Evolutionary conservation across 768 basidiomycete genomes (phyloP).

Genomic region (Leccinum uliginosum): DNA sequence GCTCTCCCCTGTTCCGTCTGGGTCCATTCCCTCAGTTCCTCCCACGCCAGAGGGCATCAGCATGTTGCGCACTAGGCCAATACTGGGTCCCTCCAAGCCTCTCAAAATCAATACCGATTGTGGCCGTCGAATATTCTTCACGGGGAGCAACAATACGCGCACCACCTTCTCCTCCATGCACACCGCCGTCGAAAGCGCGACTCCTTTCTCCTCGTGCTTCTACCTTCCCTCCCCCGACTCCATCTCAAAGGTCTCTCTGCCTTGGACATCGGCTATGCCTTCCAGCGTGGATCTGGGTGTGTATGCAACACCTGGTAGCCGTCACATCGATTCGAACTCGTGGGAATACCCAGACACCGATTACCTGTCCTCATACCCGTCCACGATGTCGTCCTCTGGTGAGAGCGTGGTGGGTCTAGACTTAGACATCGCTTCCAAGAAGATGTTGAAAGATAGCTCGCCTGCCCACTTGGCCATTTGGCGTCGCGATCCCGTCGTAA

Average conservation of each 20-base stretch:
- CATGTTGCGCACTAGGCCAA: conserved; percentile 36
- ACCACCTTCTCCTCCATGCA: conserved; percentile 63
- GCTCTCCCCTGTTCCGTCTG: conserved; percentile 35
- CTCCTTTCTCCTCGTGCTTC: conserved; percentile 54
- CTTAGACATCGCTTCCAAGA: conserved; percentile 29
- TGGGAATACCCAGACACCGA: conserved; percentile 48
- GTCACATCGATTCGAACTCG: conserved; percentile 45
- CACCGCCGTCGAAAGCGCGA: conserved; percentile 63
- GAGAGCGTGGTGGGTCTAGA: conserved; percentile 32
- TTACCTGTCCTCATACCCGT: conserved; percentile 46
- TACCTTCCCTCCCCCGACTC: conserved; percentile 46
- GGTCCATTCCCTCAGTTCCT: conserved; percentile 45
- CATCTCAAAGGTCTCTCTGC: conserved; percentile 33
- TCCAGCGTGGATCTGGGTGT: conserved; percentile 37
- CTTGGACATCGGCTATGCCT: conserved; percentile 33
- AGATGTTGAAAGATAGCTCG: conserved; percentile 28
- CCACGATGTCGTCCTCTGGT: conserved; percentile 37
- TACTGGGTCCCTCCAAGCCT: conserved; percentile 33
- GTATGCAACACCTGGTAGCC: conserved; percentile 41
- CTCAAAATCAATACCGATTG: conserved; percentile 59
- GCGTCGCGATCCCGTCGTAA: conserved; percentile 27
- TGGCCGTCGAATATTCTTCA: conserved; percentile 33
- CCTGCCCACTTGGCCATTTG: conserved; percentile 30
- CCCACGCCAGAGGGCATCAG: conserved; percentile 54
- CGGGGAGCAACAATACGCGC: conserved; percentile 41